These are phyloP conservation scores for Poterioochromonas sp. DNA, from an alignment of 352 stramenopile genomes.

Conservation along the genomic window DNA sequence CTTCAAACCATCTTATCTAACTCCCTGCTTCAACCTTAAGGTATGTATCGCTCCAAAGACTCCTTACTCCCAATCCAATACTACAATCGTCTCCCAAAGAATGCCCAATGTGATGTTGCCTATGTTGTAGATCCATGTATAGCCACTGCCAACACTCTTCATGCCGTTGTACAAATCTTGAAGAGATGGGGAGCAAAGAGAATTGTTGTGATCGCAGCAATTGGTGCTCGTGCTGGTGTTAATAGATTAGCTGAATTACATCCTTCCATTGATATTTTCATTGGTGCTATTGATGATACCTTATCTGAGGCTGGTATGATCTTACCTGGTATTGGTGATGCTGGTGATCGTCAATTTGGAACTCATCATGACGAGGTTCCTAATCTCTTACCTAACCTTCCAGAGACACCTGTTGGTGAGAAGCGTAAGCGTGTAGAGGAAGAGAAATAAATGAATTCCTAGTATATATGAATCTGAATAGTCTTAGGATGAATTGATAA, in stretches of 20 bases:
- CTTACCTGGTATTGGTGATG: constrained; percentile 62
- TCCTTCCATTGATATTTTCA: constrained; percentile 62
- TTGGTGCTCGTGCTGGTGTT: constrained; percentile 79
- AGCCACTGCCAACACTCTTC: constrained; percentile 83
- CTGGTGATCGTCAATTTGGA: constrained; percentile 59
- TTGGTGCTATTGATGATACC: constrained; percentile 60
- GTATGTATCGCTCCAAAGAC: constrained; percentile 68
- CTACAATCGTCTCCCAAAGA: constrained; percentile 94
- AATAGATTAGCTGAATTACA: constrained; percentile 51
- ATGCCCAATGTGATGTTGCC: constrained; percentile 68
- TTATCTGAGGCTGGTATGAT: constrained; percentile 56
- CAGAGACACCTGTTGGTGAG: background rate
- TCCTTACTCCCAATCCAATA: constrained; percentile 90
- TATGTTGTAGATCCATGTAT: constrained; percentile 95
- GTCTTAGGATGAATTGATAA: no score
- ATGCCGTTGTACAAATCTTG: constrained; percentile 84
- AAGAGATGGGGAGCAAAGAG: constrained; percentile 85
- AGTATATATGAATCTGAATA: no score
- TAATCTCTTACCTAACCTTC: constrained; percentile 31
- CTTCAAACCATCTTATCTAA: constrained; percentile 22
- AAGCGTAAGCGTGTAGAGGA: background rate
- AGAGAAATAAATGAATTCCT: no score
- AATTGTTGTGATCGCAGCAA: constrained; percentile 62
- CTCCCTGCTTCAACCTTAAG: constrained; percentile 35
- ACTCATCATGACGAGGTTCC: constrained; percentile 49